phyloP scores from a whole-genome alignment of 106 monocot genomes.

The Vanilla planifolia region DNA sequence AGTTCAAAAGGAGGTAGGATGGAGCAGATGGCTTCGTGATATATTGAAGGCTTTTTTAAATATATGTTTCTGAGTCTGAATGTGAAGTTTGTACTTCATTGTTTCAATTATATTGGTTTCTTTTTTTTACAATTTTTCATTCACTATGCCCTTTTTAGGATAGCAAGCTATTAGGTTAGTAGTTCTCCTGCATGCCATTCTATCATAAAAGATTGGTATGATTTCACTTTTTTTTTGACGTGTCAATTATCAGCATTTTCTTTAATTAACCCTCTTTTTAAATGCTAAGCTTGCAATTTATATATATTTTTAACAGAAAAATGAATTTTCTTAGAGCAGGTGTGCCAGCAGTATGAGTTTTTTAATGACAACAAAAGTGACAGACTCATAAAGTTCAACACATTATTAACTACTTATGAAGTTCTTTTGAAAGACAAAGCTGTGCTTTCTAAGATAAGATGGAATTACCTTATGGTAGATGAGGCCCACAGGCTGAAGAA shows the following conservation, averaged over 20 bases:
- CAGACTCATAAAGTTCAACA: constrained; percentile 70
- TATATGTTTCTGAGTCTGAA: no score
- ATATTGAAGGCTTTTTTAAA: no score
- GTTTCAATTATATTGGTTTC: no score
- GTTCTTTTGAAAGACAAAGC: constrained; percentile 92
- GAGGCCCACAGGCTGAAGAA: constrained; percentile 97
- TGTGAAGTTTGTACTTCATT: no score
- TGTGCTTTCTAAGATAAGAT: constrained; percentile 78
- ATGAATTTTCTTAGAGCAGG: constrained; percentile 32
- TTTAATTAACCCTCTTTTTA: neutral
- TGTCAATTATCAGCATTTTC: neutral
- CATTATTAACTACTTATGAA: constrained; percentile 97
- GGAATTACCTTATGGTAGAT: constrained; percentile 99
- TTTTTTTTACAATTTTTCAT: no score
- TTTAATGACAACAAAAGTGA: constrained; percentile 64
- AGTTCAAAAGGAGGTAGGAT: no score
- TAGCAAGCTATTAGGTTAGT: no score
- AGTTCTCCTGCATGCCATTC: neutral
- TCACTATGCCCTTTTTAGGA: no score
- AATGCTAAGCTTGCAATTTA: neutral
- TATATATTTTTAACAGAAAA: neutral
- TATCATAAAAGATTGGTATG: neutral
- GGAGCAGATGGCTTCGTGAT: no score
- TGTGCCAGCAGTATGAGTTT: constrained; percentile 92
- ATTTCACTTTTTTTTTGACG: no score